phyloP scores from a whole-genome alignment of 306 rosid genomes.

The Rosa rugosa region DNA sequence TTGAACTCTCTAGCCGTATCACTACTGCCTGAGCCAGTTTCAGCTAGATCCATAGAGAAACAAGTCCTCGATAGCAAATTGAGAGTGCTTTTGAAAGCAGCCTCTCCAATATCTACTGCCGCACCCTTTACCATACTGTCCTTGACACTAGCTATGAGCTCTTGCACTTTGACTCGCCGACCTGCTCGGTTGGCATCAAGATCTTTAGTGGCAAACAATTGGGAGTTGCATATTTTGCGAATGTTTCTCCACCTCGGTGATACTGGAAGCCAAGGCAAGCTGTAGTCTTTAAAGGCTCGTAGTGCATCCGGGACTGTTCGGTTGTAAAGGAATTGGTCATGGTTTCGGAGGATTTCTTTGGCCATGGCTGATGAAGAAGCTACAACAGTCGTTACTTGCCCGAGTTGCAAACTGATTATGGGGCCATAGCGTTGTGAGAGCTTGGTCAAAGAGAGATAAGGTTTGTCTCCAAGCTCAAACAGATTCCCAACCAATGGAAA shows the following conservation, averaged over 20 bases:
- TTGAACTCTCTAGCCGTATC: slow-evolving; percentile 24
- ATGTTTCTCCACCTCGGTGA: slow-evolving; percentile 41
- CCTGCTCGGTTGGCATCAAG: slow-evolving; percentile 25
- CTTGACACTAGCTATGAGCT: neutral
- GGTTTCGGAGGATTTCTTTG: slow-evolving; percentile 42
- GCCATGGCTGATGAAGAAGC: slow-evolving; percentile 43
- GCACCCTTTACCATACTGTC: slow-evolving; percentile 18
- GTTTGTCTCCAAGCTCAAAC: slow-evolving; percentile 47
- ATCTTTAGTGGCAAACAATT: slow-evolving; percentile 37
- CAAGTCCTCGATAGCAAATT: slow-evolving; percentile 43
- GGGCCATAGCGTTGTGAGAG: slow-evolving; percentile 50
- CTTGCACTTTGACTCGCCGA: slow-evolving; percentile 21
- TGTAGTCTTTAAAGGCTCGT: neutral
- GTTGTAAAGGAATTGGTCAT: slow-evolving; percentile 40
- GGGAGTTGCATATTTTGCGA: slow-evolving; percentile 7
- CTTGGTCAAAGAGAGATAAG: slow-evolving; percentile 45
- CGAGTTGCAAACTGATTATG: slow-evolving; percentile 44
- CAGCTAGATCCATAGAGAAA: slow-evolving; percentile 42
- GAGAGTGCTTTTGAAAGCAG: slow-evolving; percentile 38
- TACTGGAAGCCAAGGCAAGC: slow-evolving; percentile 39
- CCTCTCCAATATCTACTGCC: slow-evolving; percentile 40
- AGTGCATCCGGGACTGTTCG: slow-evolving; percentile 38
- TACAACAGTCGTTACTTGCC: slow-evolving; percentile 42
- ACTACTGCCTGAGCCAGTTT: neutral
- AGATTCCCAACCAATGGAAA: slow-evolving; percentile 56